Evolutionary conservation across 2,329 filamentous ascomycete species (phyloP).

Genomic region (Hortaea werneckii): DNA sequence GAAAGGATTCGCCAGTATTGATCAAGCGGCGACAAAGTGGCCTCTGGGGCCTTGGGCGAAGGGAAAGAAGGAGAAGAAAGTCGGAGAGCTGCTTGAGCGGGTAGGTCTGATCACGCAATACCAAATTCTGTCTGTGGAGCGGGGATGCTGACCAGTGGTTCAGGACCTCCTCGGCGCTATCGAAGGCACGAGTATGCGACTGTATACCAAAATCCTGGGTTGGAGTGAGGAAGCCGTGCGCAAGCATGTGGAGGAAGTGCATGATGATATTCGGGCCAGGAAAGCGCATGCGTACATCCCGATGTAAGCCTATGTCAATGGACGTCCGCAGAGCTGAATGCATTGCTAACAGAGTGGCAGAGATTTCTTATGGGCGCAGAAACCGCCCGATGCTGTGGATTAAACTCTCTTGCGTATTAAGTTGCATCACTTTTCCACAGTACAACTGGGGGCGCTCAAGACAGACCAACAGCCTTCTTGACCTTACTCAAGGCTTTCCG

Average conservation of each 20-base stretch:
- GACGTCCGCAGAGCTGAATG: no score
- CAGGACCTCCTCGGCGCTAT: slow-evolving; percentile 4
- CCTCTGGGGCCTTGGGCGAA: slow-evolving; percentile 1
- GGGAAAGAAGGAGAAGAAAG: slow-evolving; percentile 1
- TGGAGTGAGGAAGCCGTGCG: slow-evolving; percentile 4
- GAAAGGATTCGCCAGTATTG: neutral
- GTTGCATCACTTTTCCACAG: no score
- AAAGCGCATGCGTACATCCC: slow-evolving; percentile 7
- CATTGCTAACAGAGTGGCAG: neutral
- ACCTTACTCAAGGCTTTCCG: slow-evolving; percentile 38
- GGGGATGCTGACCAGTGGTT: neutral
- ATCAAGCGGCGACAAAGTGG: neutral
- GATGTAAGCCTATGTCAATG: neutral
- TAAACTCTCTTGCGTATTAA: neutral
- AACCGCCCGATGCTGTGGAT: slow-evolving; percentile 2
- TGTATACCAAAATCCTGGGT: slow-evolving; percentile 7
- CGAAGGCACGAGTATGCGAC: slow-evolving; percentile 6
- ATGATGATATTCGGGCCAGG: slow-evolving; percentile 3
- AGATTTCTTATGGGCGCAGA: slow-evolving; percentile 8
- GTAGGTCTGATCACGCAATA: neutral
- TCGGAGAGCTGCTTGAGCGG: slow-evolving; percentile 3
- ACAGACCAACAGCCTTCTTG: slow-evolving; percentile 33
- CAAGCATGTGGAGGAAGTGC: slow-evolving; percentile 1
- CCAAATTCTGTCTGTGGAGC: neutral
- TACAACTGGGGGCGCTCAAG: slow-evolving; percentile 4